Base-by-base conservation (phyloP, 1,284 basidiomycete genomes). In the Ganoderma sinense region DNA sequence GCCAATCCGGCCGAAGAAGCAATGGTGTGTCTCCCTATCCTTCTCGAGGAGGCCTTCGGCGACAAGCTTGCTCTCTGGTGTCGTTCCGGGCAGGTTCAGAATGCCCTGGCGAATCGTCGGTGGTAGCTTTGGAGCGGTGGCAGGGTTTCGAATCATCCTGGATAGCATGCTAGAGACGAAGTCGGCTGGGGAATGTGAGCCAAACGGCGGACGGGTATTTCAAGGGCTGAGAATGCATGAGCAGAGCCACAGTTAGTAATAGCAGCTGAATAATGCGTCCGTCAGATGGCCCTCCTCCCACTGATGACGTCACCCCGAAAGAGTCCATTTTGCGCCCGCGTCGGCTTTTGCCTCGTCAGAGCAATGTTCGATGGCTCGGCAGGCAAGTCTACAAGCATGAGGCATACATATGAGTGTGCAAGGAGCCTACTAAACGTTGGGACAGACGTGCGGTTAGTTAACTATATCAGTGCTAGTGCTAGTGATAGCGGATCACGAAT, bases 1-100 rank as follows among this genome's bases (percentile, higher is more conserved):
- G 1, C 86, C 84, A 1, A 78, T 68, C 26, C 79, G 73, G 11
- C 85, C 83, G 73, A 84, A 90, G 75, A 88, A 89, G 72, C 87
- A 88, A 74, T 92, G 90, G 73, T 91, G 86, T 11, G 78, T 76
- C 67, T 87, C 80, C 60, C 87, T 83, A 74, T 92, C 91, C 73
- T 86, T 82, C 70, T 85, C 80, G 18, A 92, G 76, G 1, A 92
- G 80, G 23, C 82, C 78, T 71, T 90, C 85, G 0, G 82, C 80
- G 11, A 82, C 75, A 20, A 74, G 76, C 63, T 88, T 89, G 2
- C 86, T 82, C 41, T 83, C 80, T n/a, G 82, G 77, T 0, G 85
- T 88, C 13, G 85, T 78, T 4, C 89, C 89, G 1, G 89, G 86
- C 13, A 86, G 58, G 71, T 86, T 85, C 41, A 88, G 71, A 41